Evolutionary conservation across 2,329 filamentous ascomycete species (phyloP), one percentile per base, ranked within the genome.

Genomic region (Colletotrichum truncatum): DNA sequence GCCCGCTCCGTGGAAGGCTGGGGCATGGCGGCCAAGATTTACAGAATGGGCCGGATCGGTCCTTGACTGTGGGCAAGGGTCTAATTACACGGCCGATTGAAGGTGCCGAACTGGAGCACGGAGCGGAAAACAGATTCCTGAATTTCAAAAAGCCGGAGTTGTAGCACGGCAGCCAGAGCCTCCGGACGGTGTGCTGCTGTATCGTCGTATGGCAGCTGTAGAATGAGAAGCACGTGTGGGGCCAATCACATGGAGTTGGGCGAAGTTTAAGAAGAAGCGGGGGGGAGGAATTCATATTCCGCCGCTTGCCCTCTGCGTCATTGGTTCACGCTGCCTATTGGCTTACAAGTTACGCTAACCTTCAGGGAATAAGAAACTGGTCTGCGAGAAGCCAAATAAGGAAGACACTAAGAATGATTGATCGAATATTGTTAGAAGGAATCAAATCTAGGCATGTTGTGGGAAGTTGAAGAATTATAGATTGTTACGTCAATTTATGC

Each of bases 241-340:
- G 32, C 62, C 57, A 62, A 62, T 62, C 49, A 55, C 57, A 55
- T 28, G 32, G 62, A 16, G 25, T 10, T 8, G 32, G 23, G 10
- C 16, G 23, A 11, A 4, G 61, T 10, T 64, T 28, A 65, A 46
- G 8, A 21, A 26, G 32, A 25, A 41, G 59, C 34, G 48, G 28
- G 39, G 32, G 23, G 10, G 34, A 54, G 62, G 62, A 65, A 65
- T 55, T 43, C 25, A 49, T 55, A 65, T 65, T 62, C 62, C 62
- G 62, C 54, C 43, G 41, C 32, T 38, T 48, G 41, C 41, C 57
- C 49, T 45, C 14, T 51, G 30, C 62, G 34, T 55, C 49, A 61
- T 49, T 18, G 49, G 56, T 28, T n/a, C 21, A n/a, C 43, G 10
- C 9, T 38, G 41, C n/a, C 48, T n/a, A 60, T 54, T 30, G 51